Conservation (phyloP, 2,329 filamentous ascomycete species). For the Fusarium drepaniforme region DNA sequence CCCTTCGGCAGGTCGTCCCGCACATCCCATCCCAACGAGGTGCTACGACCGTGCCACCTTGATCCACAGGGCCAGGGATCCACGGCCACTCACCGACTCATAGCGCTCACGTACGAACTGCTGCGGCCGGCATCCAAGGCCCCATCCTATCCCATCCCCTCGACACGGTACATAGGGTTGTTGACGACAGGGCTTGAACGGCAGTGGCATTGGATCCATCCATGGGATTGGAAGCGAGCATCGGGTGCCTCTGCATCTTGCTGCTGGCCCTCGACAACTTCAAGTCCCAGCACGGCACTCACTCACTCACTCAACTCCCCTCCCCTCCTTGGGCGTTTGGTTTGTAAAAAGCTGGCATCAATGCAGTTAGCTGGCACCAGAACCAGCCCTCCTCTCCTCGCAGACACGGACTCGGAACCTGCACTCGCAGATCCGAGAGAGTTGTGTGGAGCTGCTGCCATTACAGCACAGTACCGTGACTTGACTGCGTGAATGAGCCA, state of each 20-base stretch:
- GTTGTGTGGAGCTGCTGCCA: constrained; percentile 17
- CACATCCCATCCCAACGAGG: constrained; percentile 33
- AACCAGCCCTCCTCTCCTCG: background rate
- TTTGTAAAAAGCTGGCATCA: constrained; percentile 3
- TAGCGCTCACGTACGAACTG: constrained; percentile 42
- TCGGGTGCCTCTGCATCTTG: constrained; percentile 16
- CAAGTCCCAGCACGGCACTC: background rate
- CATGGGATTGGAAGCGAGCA: constrained; percentile 7
- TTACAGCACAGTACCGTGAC: background rate
- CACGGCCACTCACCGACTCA: constrained; percentile 44
- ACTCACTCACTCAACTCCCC: background rate
- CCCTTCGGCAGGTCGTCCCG: constrained; percentile 34
- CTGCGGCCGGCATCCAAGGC: constrained; percentile 31
- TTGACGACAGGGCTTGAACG: constrained; percentile 23
- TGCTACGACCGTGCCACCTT: constrained; percentile 32
- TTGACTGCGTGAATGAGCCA: background rate
- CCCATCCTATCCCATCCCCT: constrained; percentile 12
- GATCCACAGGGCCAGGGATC: constrained; percentile 39
- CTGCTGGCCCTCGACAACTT: background rate
- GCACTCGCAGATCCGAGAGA: constrained; percentile 1
- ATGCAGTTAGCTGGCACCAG: constrained; percentile 8
- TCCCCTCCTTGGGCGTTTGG: background rate
- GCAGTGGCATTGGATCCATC: constrained; percentile 5
- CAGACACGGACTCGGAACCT: background rate
- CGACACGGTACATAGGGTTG: constrained; percentile 1